Percentiles rank a stretch among this genome's conserved stretches.
Evolutionary conservation across 805 yeast genomes (phyloP).

Genomic region (Metschnikowia koreensis): DNA sequence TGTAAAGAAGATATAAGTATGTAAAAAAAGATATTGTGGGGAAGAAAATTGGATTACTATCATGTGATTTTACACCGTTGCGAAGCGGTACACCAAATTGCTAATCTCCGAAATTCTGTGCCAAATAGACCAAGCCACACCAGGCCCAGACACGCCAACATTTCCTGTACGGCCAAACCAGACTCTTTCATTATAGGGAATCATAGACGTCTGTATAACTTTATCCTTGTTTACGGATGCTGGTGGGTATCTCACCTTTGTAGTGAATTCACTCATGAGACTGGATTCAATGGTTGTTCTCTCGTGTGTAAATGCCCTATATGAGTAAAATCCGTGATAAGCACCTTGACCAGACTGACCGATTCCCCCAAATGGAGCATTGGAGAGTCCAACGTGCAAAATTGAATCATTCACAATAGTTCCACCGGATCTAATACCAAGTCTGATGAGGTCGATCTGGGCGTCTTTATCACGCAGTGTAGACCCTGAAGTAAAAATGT

Average conservation of each 20-base stretch:
- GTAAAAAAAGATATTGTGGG: not conserved
- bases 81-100: conserved; percentile 23
- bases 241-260: conserved; percentile 70
- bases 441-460: conserved; percentile 41
- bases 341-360: conserved; percentile 81
- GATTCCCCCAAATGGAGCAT: conserved; percentile 89
- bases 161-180: conserved; percentile 42
- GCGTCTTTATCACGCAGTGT: conserved; percentile 46
- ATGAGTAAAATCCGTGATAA: conserved; percentile 74
- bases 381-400: conserved; percentile 63
- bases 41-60: not conserved
- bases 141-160: conserved; percentile 35
- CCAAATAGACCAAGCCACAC: conserved; percentile 30
- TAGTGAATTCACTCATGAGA: conserved; percentile 57
- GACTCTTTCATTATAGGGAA: conserved; percentile 30
- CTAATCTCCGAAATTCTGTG: conserved; percentile 32
- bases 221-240: conserved; percentile 35
- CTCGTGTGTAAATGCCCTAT: conserved; percentile 67
- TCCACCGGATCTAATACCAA: conserved; percentile 68
- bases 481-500: conserved; percentile 56
- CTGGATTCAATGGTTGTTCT: conserved; percentile 67
- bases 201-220: conserved; percentile 26
- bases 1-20: too few species aligned
- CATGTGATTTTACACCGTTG: not conserved
- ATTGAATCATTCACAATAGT: conserved; percentile 67